Evolutionary conservation across 805 yeast genomes (phyloP), one percentile per base, ranked within the genome.

Genomic region (Saccharomycopsis fermentans): DNA sequence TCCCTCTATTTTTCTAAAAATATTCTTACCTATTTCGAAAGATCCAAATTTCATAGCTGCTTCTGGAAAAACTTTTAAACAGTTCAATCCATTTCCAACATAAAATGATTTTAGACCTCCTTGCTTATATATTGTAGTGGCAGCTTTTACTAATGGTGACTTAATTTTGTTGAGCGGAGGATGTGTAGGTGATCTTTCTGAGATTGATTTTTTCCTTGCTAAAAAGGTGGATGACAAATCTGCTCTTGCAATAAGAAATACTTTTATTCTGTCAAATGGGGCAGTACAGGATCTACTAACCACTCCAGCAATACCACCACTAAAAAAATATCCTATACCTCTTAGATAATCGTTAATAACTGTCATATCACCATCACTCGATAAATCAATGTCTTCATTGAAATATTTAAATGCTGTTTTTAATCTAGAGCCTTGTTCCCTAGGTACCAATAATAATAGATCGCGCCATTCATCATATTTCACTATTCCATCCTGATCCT

Each of bases 1-100:
- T 14, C 96, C 96, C 71, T 90, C 97, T 6, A 91, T 60, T 29
- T 74, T 69, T 21, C 96, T 85, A 67, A 94, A 74, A 32, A 85
- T 67, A 58, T 87, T 76, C 67, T 94, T 94, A 0, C 91, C 84
- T 4, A 90, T 80, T 70, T 92, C 99, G 70, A 94, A 92, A 3
- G 96, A 83, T 2, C 99, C 98, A 71, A 94, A 92, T 69, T 94
- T 94, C 81, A 92, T 92, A 1, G 98, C 97, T 39, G 96, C 86
- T 70, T 92, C 99, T 0, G 99, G 99, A 68, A 94, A 89, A 21
- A 92, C 97, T 69, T 92, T 92, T 58, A 91, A 66, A n/a, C 87
- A 89, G 69, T 94, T 94, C 53, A 92, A 75, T 0, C 97, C 98
- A 72, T 92, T 92, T 5, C 97, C 99, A 16, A 91, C 96, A 70